phyloP scores from a whole-genome alignment of 2,329 filamentous ascomycete species.

The Neonectria sp. region DNA sequence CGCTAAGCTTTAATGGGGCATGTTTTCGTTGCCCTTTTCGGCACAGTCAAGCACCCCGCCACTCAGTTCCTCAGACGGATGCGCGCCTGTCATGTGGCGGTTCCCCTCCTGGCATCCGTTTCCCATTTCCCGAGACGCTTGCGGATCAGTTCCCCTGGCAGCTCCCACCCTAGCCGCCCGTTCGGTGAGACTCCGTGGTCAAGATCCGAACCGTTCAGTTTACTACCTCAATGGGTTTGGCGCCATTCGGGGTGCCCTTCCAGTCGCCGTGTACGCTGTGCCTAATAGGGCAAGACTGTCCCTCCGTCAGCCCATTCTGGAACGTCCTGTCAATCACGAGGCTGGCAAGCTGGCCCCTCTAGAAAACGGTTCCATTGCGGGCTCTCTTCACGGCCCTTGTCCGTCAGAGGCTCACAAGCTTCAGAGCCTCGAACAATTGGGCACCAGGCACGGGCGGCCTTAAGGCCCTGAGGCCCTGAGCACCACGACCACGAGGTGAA shows the following conservation, averaged over 20 bases:
- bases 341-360: slow-evolving; percentile 16
- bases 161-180: slow-evolving; percentile 20
- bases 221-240: slow-evolving; percentile 30
- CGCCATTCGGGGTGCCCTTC: slow-evolving; percentile 17
- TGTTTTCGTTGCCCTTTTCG: slow-evolving; percentile 26
- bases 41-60: slow-evolving; percentile 26
- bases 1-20: slow-evolving; percentile 30
- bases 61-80: slow-evolving; percentile 16
- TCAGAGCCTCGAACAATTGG: slow-evolving; percentile 25
- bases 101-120: slow-evolving; percentile 36
- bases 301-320: slow-evolving; percentile 39
- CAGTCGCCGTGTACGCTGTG: slow-evolving; percentile 16
- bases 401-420: slow-evolving; percentile 16
- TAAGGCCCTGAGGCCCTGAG: slow-evolving; percentile 5
- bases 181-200: slow-evolving; percentile 28
- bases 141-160: slow-evolving; percentile 27
- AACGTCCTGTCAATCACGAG: slow-evolving; percentile 44
- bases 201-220: slow-evolving; percentile 42
- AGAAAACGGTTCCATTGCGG: slow-evolving; percentile 38
- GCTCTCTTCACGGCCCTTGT: slow-evolving; percentile 22
- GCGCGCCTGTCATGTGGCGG: slow-evolving; percentile 32
- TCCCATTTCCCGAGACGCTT: slow-evolving; percentile 36
- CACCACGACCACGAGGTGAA: slow-evolving; percentile 20
- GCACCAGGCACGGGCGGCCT: slow-evolving; percentile 11
- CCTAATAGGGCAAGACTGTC: slow-evolving; percentile 28